Conservation (phyloP, 805 yeast genomes). For the Ogataea kodamae region DNA sequence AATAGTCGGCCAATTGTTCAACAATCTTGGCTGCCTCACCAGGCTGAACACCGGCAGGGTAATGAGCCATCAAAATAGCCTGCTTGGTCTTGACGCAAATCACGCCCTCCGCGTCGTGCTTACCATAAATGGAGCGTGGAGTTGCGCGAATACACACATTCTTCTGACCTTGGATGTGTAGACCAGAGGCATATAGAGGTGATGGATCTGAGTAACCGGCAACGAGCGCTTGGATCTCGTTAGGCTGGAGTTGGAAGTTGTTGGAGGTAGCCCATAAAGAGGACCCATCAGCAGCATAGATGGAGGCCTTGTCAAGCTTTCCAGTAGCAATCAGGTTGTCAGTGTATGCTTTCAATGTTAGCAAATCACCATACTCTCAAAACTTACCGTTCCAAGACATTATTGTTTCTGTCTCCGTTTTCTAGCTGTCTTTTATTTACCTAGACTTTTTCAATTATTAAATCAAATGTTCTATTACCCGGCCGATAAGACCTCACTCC, state of each 20-base stretch:
- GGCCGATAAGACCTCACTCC: slow-evolving; percentile 12
- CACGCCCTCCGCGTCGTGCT: slow-evolving; percentile 83
- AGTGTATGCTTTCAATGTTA: slow-evolving; percentile 70
- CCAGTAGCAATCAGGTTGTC: slow-evolving; percentile 87
- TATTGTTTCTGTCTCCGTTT: background rate
- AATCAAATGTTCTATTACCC: slow-evolving; percentile 9
- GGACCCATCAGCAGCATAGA: slow-evolving; percentile 93
- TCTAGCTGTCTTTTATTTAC: slow-evolving; percentile 5
- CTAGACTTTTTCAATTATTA: background rate
- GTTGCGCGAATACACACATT: slow-evolving; percentile 88
- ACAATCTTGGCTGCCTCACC: slow-evolving; percentile 95
- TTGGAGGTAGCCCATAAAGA: slow-evolving; percentile 88
- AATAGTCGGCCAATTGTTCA: slow-evolving; percentile 92
- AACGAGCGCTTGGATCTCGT: slow-evolving; percentile 73
- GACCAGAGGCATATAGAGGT: slow-evolving; percentile 77
- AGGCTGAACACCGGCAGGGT: slow-evolving; percentile 85
- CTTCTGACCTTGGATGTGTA: slow-evolving; percentile 80
- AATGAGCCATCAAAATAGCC: slow-evolving; percentile 90
- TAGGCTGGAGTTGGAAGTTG: slow-evolving; percentile 57
- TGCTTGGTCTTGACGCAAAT: slow-evolving; percentile 91
- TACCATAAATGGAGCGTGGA: slow-evolving; percentile 90
- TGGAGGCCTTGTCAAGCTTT: slow-evolving; percentile 87
- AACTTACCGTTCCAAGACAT: slow-evolving; percentile 38
- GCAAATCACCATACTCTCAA: background rate
- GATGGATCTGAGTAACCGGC: slow-evolving; percentile 78